Conservation (phyloP, 2,329 filamentous ascomycete genomes). For the Fusarium caatingaense region DNA sequence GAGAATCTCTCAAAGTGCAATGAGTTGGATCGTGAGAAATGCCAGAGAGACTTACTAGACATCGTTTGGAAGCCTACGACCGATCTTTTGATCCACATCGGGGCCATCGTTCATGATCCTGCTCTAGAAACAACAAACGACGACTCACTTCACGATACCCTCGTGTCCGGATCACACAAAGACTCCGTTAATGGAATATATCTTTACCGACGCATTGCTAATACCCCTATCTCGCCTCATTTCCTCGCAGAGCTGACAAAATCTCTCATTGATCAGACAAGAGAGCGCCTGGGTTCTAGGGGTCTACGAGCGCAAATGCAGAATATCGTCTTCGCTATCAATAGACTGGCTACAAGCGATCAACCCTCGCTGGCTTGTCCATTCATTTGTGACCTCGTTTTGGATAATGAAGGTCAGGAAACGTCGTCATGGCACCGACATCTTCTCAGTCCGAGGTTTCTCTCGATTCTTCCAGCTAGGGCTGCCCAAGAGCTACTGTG, state of each 20-base stretch:
- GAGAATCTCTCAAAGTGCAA: slow-evolving; percentile 4
- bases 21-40: neutral
- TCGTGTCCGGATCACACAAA: neutral
- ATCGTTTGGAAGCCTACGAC: slow-evolving; percentile 50
- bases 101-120: slow-evolving; percentile 28
- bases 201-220: slow-evolving; percentile 19
- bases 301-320: slow-evolving; percentile 28
- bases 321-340: slow-evolving; percentile 33
- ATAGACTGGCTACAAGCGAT: slow-evolving; percentile 44
- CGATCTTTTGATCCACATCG: slow-evolving; percentile 42
- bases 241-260: slow-evolving; percentile 35
- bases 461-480: slow-evolving; percentile 44
- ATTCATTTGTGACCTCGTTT: slow-evolving; percentile 47
- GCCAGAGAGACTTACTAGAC: slow-evolving; percentile 17
- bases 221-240: neutral
- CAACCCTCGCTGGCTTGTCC: slow-evolving; percentile 47
- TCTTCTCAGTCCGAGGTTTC: slow-evolving; percentile 44
- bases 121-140: neutral
- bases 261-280: slow-evolving; percentile 37
- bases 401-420: slow-evolving; percentile 41
- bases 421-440: slow-evolving; percentile 51
- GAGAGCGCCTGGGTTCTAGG: slow-evolving; percentile 18
- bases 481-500: slow-evolving; percentile 45
- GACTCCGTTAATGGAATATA: slow-evolving; percentile 21
- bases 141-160: neutral